Evolutionary conservation across 257 asterid species (phyloP).

Genomic region (Petunia secreta): DNA sequence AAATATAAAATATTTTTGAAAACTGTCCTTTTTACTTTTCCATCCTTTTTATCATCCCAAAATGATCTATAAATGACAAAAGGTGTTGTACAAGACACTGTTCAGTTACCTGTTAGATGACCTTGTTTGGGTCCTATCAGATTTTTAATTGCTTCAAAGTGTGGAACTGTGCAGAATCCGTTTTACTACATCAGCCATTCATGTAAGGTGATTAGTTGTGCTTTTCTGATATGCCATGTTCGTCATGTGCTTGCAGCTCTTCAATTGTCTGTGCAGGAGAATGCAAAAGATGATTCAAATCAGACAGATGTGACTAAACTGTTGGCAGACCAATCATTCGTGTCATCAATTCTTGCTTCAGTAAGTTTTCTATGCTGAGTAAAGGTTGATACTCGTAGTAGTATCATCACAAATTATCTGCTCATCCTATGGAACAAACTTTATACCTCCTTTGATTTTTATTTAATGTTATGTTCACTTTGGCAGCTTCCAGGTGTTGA

Average conservation of each 20-base stretch:
- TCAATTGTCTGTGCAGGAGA: conserved; percentile 77
- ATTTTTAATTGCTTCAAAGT: not conserved
- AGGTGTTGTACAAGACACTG: not conserved
- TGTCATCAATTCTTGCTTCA: conserved; percentile 71
- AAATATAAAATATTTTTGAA: conserved; percentile 5
- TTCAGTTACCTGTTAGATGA: conserved; percentile 12
- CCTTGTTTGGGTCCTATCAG: not conserved
- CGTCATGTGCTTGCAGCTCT: conserved; percentile 62
- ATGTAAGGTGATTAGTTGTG: conserved; percentile 1
- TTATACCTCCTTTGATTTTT: conserved; percentile 7
- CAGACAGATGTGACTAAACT: conserved; percentile 66
- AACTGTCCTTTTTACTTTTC: not conserved
- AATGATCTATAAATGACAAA: not conserved
- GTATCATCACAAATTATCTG: conserved; percentile 10
- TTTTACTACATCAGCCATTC: not conserved
- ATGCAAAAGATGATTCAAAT: conserved; percentile 60
- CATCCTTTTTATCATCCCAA: not conserved
- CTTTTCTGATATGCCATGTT: conserved; percentile 5
- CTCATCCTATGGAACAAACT: not conserved
- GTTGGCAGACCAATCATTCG: conserved; percentile 69
- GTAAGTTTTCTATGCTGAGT: conserved; percentile 49
- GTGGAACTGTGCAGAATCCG: conserved; percentile 14
- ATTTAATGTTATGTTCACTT: conserved; percentile 15
- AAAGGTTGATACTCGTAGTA: not conserved
- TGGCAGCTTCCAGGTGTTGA: conserved; percentile 28